Evolutionary conservation across 192 early-diverging fungal species (phyloP), one percentile per base, ranked within the genome.

Genomic region (Diversispora eburnea): DNA sequence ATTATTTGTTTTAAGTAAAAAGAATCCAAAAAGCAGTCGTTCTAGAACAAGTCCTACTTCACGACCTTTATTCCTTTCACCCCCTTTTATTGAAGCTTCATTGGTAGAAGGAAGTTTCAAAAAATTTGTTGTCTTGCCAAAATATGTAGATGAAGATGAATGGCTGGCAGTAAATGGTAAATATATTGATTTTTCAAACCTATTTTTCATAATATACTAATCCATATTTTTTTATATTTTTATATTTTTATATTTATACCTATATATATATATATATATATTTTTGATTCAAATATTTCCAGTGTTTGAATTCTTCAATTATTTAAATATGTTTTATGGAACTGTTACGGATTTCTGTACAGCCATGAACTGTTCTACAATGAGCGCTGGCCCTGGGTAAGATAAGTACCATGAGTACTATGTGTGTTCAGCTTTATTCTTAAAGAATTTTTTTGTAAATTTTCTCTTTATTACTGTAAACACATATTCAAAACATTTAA

Each of bases 251-350:
- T 12, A 49, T 49, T 49, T 49, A 49, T 12, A 9, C 12, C 47
- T 49, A 6, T 49, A 49, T 25, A 9, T 4, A 45, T 39, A 0
- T 68, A 39, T 22, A 13, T 8, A 12, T 43, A 71, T 15, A 12
- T 64, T 51, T 55, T 19, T 8, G 9, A 51, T 66, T 43, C 52
- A 25, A 57, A 55, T 22, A 33, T 41, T 54, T 20, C 0, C 71
- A 90, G 88, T 90, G 0, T 91, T 95, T 76, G 95, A 98, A 76
- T 98, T 98, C 77, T 95, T 96, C 84, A 92, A 92, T 79, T 90
- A 93, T 76, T 84, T 92, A 63, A 94, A 93, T 77, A 82, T 94
- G 76, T 96, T 96, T 77, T 96, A 95, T 81, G 90, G 93, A 47
- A 86, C 91, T 12, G 82, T 98, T 57, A 88, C 91, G 15, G 91